Evolutionary conservation across 345 rosid species (phyloP), one percentile per base, ranked within the genome.

Genomic region (Eucalyptus caleyi): DNA sequence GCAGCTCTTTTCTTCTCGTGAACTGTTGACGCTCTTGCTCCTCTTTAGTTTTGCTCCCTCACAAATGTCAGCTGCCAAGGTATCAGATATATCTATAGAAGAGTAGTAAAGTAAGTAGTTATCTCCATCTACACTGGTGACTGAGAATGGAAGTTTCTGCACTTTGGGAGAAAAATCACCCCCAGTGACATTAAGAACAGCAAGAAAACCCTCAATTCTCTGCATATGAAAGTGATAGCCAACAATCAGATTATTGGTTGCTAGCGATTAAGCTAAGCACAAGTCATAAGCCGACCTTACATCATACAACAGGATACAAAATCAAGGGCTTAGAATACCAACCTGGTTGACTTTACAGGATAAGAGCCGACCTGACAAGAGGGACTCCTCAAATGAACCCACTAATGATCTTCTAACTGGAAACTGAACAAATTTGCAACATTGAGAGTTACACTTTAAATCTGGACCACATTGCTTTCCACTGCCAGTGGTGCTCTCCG

Each of bases 371-470:
- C 99, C 99, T 72, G 99, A 96, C 90, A 97, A 91, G n/a, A 97
- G 88, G 47, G 99, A 97, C 94, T 97, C 99, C 94, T 97, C 99
- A 87, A 97, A 97, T 50, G 99, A 97, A 93, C 99, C 99, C 89
- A 97, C 96, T 94, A 97, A 92, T 89, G 99, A 95, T 93, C 99
- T 95, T 91, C 96, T 93, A 77, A 95, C 92, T 45, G 97, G 94
- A 86, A 94, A 95, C 88, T 97, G 96, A 91, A 96, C 93, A 93
- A 94, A 93, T 92, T 97, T 94, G 91, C 97, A 95, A 83, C 96
- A 91, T 56, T 93, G 94, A 87, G 96, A 91, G 67, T 51, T 80
- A 26, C 93, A 90, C 90, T 92, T 87, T 65, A 94, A 90, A 72
- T 94, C 97, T 82, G 88, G 93, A 88, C 88, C 88, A 16, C 90